phyloP scores from a whole-genome alignment of 495 filamentous ascomycete species.

The Aspergillus conjunctus region DNA sequence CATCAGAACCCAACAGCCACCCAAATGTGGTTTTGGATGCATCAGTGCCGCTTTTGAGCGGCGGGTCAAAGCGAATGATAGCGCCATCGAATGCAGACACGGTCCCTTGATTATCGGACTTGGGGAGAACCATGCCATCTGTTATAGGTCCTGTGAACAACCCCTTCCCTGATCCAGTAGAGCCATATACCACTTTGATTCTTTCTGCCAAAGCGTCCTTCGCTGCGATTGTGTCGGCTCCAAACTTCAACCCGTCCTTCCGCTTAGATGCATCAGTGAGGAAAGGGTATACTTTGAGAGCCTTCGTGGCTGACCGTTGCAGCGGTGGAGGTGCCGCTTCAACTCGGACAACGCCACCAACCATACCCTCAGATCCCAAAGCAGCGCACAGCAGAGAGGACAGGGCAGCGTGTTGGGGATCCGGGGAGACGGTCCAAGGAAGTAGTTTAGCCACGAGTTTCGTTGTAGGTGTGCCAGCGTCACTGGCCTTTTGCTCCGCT shows the following conservation, averaged over 20 bases:
- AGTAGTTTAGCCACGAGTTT: constrained; percentile 76
- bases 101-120: constrained; percentile 38
- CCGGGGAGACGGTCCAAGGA: constrained; percentile 85
- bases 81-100: constrained; percentile 61
- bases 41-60: constrained; percentile 44
- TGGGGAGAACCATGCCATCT: constrained; percentile 76
- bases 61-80: constrained; percentile 74
- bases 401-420: constrained; percentile 72
- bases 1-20: constrained; percentile 80
- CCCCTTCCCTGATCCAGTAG: constrained; percentile 45
- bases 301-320: constrained; percentile 53
- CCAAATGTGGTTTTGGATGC: constrained; percentile 53
- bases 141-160: constrained; percentile 86
- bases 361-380: constrained; percentile 68
- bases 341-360: constrained; percentile 85
- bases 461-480: constrained; percentile 61
- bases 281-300: constrained; percentile 80
- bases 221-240: constrained; percentile 78
- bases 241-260: constrained; percentile 76
- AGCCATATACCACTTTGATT: constrained; percentile 51
- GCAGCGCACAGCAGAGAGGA: constrained; percentile 73
- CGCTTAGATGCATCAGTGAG: constrained; percentile 52
- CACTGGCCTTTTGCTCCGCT: constrained; percentile 53
- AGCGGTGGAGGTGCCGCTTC: constrained; percentile 69
- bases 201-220: constrained; percentile 64